phyloP scores from a whole-genome alignment of 2,329 filamentous ascomycete genomes.

The Aspergillus awamori region DNA sequence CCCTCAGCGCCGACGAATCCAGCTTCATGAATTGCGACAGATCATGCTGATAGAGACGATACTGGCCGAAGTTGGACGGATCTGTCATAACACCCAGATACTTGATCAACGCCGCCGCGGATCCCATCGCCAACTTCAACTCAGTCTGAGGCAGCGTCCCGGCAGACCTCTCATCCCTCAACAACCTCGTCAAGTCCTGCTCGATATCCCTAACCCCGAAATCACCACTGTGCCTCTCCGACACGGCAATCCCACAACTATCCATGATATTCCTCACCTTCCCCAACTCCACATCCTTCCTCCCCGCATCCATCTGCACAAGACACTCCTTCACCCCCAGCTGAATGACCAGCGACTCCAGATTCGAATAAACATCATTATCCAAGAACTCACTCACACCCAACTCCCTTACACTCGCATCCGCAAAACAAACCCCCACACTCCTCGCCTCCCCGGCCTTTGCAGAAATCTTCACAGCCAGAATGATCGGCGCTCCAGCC shows the following conservation, averaged over 20 bases:
- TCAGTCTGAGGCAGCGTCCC: slow-evolving; percentile 85
- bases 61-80: slow-evolving; percentile 93
- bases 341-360: slow-evolving; percentile 94
- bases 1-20: slow-evolving; percentile 89
- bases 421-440: slow-evolving; percentile 95
- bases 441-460: slow-evolving; percentile 81
- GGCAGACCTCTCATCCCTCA: slow-evolving; percentile 82
- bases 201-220: slow-evolving; percentile 93
- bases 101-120: slow-evolving; percentile 89
- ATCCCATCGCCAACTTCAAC: slow-evolving; percentile 92
- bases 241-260: slow-evolving; percentile 86
- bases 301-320: slow-evolving; percentile 74
- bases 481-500: slow-evolving; percentile 88
- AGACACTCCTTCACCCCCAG: slow-evolving; percentile 93
- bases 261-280: slow-evolving; percentile 89
- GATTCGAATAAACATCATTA: slow-evolving; percentile 97
- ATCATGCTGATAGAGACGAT: slow-evolving; percentile 95
- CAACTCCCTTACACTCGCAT: slow-evolving; percentile 92
- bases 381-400: slow-evolving; percentile 98
- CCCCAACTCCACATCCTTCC: slow-evolving; percentile 83
- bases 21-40: slow-evolving; percentile 97
- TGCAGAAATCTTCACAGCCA: slow-evolving; percentile 91
- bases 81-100: slow-evolving; percentile 91
- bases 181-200: slow-evolving; percentile 82
- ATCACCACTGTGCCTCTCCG: slow-evolving; percentile 74